These are phyloP conservation scores for Malus sieversii DNA, from an alignment of 306 rosid genomes.

Conservation along the genomic window DNA sequence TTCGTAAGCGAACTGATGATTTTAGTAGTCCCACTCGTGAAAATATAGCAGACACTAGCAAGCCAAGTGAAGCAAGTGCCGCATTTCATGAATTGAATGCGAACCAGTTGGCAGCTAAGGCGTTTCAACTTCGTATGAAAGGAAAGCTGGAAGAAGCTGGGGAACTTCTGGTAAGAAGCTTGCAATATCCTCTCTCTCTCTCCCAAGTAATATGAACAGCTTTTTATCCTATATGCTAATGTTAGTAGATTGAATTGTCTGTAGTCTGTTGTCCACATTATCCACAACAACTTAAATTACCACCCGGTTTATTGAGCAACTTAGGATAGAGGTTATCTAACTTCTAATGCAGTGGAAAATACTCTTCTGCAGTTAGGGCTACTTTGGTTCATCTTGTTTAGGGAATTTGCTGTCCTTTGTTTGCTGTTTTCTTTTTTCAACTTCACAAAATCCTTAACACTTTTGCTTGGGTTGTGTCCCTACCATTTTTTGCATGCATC, in stretches of 20 bases:
- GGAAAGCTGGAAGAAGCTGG: conserved; percentile 92
- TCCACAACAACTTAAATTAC: background rate
- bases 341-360: background rate
- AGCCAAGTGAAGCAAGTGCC: conserved; percentile 25
- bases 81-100: conserved; percentile 49
- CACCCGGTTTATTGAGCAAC: background rate
- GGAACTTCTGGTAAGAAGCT: conserved; percentile 53
- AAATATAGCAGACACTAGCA: conserved; percentile 26
- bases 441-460: background rate
- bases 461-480: background rate
- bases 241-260: background rate
- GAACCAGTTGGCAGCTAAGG: conserved; percentile 97
- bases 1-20: conserved; percentile 24
- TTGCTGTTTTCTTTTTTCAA: background rate
- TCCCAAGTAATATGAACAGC: background rate
- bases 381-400: background rate
- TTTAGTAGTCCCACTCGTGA: conserved; percentile 28
- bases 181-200: background rate
- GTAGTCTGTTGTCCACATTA: background rate
- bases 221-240: background rate
- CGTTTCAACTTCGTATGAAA: conserved; percentile 80
- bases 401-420: background rate
- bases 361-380: background rate
- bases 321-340: background rate
- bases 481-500: background rate